Evolutionary conservation across 164 flowering plant genomes (phyloP), one percentile per base, ranked within the genome.

Genomic region (Chloranthus sessilifolius): DNA sequence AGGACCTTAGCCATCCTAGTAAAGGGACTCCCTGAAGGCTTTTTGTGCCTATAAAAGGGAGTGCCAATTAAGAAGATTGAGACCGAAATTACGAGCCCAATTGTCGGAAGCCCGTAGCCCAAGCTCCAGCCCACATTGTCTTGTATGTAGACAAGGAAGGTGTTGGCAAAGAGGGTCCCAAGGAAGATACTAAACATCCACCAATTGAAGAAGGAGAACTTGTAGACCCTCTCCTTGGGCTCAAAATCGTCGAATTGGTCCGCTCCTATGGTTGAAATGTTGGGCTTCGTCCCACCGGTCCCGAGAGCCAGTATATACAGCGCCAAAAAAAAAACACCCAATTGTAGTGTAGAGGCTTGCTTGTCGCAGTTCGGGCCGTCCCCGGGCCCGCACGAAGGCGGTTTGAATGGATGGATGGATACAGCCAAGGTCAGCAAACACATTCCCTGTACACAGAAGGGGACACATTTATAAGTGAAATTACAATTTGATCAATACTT

Each of bases 131-230:
- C 71, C 19, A 57, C 71, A 43, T 52, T 61, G 50, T 63, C 68
- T 27, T 63, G 72, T 16, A 68, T 41, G 58, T 68, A 68, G 3
- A 68, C 68, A 21, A 68, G 52, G 41, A 68, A 55, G 1, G 65
- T 63, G 42, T 60, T 64, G 8, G 65, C 63, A 12, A 68, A 59
- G 26, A 68, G 62, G 9, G 61, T 68, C 4, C 64, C 70, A 36
- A 66, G 37, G 57, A 66, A 61, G 30, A 66, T 57, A 28, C 69
- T 60, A 25, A 62, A 67, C 67, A 67, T 62, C 71, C 67, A 67
- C 71, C 71, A 67, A 50, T 67, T 67, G 45, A 69, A 69, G 60
- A 65, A 65, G 37, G 69, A 65, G 1, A 65, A 55, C 50, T 65
- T 65, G 3, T 55, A 65, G 19, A 7, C 28, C 31, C 48, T 50